Percentiles rank a stretch among this genome's conserved stretches.
Conservation (phyloP, 2,329 filamentous ascomycete species). For the Ilyonectria robusta region DNA sequence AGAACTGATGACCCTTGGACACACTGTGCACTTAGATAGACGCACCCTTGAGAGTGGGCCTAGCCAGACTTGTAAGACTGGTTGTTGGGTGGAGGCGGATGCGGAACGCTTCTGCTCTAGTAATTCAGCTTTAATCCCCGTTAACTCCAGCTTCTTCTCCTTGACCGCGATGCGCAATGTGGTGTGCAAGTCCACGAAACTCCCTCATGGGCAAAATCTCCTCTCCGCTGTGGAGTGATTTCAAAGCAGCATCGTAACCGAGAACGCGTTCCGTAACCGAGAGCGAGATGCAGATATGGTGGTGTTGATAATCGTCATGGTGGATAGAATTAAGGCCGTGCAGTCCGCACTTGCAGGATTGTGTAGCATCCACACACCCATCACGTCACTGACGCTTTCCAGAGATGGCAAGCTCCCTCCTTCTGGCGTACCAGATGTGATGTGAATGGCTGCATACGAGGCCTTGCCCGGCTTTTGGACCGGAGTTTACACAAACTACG, state of each 20-base stretch:
- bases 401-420: conserved; percentile 2
- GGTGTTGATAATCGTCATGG: background rate
- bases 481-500: conserved; percentile 32
- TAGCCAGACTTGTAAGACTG: background rate
- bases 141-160: conserved; percentile 28
- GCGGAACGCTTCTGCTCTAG: conserved; percentile 7
- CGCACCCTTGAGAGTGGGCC: background rate
- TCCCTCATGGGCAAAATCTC: background rate
- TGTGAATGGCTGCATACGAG: background rate
- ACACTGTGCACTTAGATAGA: background rate
- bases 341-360: conserved; percentile 4
- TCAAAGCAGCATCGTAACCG: background rate
- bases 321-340: conserved; percentile 1
- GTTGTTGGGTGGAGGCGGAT: conserved; percentile 9
- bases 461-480: conserved; percentile 18
- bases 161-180: too few relatives aligned
- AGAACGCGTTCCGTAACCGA: background rate
- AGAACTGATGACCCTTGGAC: too few relatives aligned
- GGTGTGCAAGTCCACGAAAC: background rate
- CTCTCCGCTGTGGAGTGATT: background rate
- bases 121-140: conserved; percentile 26
- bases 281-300: background rate
- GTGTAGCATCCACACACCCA: background rate
- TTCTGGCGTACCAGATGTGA: background rate
- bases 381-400: conserved; percentile 18